A percentile compares a stretch with the other conserved stretches of the same genome.
Conservation (phyloP, 441 rosid species). For the Gossypium davidsonii region DNA sequence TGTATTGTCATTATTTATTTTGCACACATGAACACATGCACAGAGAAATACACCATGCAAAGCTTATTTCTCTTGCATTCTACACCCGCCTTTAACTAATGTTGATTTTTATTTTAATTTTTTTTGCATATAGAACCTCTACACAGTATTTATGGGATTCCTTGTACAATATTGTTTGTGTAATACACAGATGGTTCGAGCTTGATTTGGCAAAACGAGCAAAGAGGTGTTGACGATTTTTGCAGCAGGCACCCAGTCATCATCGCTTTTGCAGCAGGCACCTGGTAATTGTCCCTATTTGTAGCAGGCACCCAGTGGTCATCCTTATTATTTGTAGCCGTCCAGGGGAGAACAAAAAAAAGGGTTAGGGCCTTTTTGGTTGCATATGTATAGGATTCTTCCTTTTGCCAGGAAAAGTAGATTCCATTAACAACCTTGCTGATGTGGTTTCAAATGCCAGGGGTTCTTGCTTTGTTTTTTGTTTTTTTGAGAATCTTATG, state of each 20-base stretch:
- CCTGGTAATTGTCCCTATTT: constrained; percentile 1
- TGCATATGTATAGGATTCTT: constrained; percentile 7
- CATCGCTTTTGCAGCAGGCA: constrained; percentile 11
- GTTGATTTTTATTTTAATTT: background rate
- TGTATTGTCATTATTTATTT: background rate
- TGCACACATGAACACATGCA: background rate
- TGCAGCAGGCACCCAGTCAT: constrained; percentile 6
- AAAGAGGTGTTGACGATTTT: constrained; percentile 10
- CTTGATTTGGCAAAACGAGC: constrained; percentile 24
- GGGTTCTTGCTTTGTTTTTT: background rate
- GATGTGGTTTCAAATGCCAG: background rate
- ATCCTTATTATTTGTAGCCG: background rate
- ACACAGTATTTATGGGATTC: background rate
- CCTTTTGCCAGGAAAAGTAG: constrained; percentile 13
- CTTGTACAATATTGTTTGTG: background rate
- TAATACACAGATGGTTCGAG: constrained; percentile 34
- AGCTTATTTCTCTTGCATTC: background rate
- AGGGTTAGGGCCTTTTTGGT: background rate
- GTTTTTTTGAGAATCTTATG: background rate
- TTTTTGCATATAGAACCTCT: background rate
- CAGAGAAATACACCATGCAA: background rate
- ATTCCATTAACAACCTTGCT: constrained; percentile 4
- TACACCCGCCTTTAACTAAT: background rate
- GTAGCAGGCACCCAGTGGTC: background rate
- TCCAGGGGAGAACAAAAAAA: background rate